A percentile compares a stretch with the other conserved stretches of the same genome.
These are phyloP conservation scores for Penicillium sp. DNA, from an alignment of 2,329 filamentous ascomycete genomes.

Conservation along the genomic window DNA sequence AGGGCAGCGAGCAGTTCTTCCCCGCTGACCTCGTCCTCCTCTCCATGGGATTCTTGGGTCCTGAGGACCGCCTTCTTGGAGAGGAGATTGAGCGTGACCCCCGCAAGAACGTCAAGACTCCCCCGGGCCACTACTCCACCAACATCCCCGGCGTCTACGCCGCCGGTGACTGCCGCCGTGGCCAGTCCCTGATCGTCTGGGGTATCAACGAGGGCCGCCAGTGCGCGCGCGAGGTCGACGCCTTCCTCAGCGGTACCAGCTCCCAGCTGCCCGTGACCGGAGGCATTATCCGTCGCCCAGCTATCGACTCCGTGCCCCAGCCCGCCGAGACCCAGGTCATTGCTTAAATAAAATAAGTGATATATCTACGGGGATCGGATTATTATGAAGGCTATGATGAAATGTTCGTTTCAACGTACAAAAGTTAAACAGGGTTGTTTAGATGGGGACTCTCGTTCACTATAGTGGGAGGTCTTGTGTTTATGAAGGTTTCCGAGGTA, in stretches of 20 bases:
- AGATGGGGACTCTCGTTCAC: conserved; percentile 3
- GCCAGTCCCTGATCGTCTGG: conserved; percentile 95
- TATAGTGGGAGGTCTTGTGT: conserved; percentile 1
- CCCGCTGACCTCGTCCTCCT: conserved; percentile 89
- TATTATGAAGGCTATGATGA: conserved; percentile 12
- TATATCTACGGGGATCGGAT: neutral
- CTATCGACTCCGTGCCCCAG: conserved; percentile 44
- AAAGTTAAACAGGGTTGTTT: conserved; percentile 14
- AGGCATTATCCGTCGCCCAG: conserved; percentile 83
- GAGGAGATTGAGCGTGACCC: conserved; percentile 87
- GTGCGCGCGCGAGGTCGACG: conserved; percentile 85
- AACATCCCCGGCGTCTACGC: conserved; percentile 88
- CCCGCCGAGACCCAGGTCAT: conserved; percentile 27
- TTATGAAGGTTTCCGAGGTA: neutral
- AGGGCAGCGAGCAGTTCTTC: conserved; percentile 93
- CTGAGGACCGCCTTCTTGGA: conserved; percentile 82
- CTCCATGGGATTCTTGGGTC: conserved; percentile 96
- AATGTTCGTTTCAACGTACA: neutral
- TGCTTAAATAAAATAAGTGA: conserved; percentile 24
- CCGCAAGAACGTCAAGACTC: conserved; percentile 94
- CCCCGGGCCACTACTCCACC: conserved; percentile 81
- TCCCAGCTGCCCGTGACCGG: conserved; percentile 85
- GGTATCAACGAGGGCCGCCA: conserved; percentile 97
- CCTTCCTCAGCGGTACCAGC: conserved; percentile 73
- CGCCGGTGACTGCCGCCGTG: conserved; percentile 90